Conservation (phyloP, 768 basidiomycete species). For the Cubamyces lactineus region DNA sequence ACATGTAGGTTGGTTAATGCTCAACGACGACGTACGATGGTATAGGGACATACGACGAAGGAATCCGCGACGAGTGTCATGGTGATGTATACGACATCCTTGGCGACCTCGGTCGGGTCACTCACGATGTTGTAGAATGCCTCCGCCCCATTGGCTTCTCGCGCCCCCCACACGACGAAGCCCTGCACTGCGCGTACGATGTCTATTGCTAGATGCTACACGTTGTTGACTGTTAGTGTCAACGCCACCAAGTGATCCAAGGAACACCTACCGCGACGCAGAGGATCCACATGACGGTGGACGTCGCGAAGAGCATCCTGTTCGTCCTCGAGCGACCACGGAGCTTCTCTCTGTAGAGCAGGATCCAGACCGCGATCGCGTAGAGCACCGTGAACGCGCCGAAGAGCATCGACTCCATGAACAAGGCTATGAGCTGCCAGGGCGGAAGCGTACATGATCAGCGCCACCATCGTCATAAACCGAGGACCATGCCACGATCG, state of each 20-base stretch:
- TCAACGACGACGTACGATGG: too few species aligned
- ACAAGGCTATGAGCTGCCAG: constrained; percentile 6
- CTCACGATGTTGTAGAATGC: constrained; percentile 1
- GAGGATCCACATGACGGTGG: constrained; percentile 6
- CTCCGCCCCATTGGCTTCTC: constrained; percentile 5
- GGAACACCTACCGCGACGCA: background rate
- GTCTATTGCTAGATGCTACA: constrained; percentile 12
- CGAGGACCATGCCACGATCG: background rate
- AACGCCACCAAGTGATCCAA: too few species aligned
- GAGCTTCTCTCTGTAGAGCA: constrained; percentile 3
- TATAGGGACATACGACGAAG: constrained; percentile 11
- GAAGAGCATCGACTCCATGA: constrained; percentile 7
- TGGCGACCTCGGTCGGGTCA: constrained; percentile 14
- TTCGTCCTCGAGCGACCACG: background rate
- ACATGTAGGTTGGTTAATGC: background rate
- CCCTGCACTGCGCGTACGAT: constrained; percentile 5
- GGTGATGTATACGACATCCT: constrained; percentile 13
- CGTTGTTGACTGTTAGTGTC: too few species aligned
- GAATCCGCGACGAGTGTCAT: constrained; percentile 15
- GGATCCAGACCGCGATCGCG: constrained; percentile 4
- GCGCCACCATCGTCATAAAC: background rate
- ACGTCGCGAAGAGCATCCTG: background rate
- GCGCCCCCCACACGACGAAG: constrained; percentile 12
- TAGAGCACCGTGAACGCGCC: constrained; percentile 8
- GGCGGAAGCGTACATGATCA: background rate